Base-by-base conservation (phyloP, 2,329 filamentous ascomycete species). In the Calonectria fujianensis region DNA sequence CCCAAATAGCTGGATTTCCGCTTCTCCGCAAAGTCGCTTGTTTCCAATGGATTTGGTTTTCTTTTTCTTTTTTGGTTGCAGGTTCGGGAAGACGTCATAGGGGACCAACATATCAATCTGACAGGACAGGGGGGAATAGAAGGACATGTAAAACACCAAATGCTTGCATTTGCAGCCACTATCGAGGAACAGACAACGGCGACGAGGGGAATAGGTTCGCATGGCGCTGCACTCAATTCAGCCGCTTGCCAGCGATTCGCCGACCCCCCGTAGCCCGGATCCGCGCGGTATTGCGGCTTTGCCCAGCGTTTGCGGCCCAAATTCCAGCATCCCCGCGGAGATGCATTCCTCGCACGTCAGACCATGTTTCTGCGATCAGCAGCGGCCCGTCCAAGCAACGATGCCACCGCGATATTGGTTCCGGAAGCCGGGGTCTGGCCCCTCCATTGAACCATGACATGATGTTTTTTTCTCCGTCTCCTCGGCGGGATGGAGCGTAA, bases 311-410 rank as follows among this genome's bases (percentile, higher is more conserved):
- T 35, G 29, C 50, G 57, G 57, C 29, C 32, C 37, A 29, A 24
- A 59, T 57, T 45, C 52, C 27, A 20, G 50, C 67, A 59, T 61
- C 52, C 72, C 80, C 80, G 80, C 80, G 80, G 80, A 81, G 80
- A 81, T 81, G 72, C 75, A 35, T 41, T 66, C 61, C 63, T 69
- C 77, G 78, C 64, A 72, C 69, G 74, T 81, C 79, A 78, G 80
- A 70, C 80, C 80, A 81, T 67, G 69, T 67, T 20, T 29, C 51
- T 65, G 70, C 52, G 72, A 70, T 78, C 69, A 74, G 61, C 70
- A 66, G 69, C 77, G 73, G 79, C 72, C 72, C 76, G 76, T 76
- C 66, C 69, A 27, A 74, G 75, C 63, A 59, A 67, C 70, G 41
- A 51, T 76, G 27, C 69, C 67, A 64, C 77, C 59, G 51, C 57